Evolutionary conservation across 2,329 filamentous ascomycete genomes (phyloP), one percentile per base, ranked within the genome.

Genomic region (Aspergillus melleus): DNA sequence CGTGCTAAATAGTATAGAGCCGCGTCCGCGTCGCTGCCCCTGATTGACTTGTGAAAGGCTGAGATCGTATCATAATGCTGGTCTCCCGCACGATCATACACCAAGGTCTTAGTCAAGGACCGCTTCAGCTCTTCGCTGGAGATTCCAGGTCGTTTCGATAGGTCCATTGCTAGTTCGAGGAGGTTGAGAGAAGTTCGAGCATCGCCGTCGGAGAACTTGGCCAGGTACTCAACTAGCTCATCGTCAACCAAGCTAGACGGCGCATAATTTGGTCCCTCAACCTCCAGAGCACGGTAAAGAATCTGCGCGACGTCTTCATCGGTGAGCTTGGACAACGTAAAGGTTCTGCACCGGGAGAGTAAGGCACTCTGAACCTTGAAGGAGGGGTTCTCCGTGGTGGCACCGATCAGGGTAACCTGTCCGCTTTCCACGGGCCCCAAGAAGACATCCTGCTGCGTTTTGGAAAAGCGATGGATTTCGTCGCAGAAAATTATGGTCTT

Each of bases 31-130:
- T 97, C 89, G 57, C 87, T 90, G 46, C 95, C 95, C 50, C 95
- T 90, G 10, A 98, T 88, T 2, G 92, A 92, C 71, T 99, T 99
- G 83, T 98, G 95, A 69, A 98, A 95, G 30, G 95, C 95, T 0
- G 91, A 96, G 70, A 99, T 98, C 55, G 91, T 95, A 73, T 99
- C 94, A 79, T 98, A 99, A 78, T 98, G 95, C 74, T 96, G 92
- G 76, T 99, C 95, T 55, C 95, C 94, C 0, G 90, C 91, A 57
- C 95, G 88, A 76, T 99, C 95, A 77, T 98, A 98, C 14, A 98
- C 92, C 1, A 98, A 82, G 0, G 94, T 98, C 72, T 93, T 93
- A 2, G 94, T 98, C 10, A 99, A 82, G 2, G 90, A 85, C 1
- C 87, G 81, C 72, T 96, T 96, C 72, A 99, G 86, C 60, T 87